phyloP scores from a whole-genome alignment of 495 filamentous ascomycete species.

The Talaromyces liani region DNA sequence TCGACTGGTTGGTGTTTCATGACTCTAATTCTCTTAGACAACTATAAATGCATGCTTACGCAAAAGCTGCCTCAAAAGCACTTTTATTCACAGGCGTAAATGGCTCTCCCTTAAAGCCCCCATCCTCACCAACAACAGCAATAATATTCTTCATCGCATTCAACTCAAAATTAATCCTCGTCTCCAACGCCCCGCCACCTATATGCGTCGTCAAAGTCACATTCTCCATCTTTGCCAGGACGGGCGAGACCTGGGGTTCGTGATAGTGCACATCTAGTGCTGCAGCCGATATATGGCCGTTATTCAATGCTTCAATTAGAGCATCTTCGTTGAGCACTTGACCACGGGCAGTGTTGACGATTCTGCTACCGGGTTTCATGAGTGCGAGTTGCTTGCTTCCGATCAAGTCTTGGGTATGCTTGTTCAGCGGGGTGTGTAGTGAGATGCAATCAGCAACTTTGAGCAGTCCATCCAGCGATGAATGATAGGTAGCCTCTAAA shows the following conservation, averaged over 20 bases:
- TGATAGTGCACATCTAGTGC: constrained; percentile 53
- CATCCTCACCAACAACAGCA: constrained; percentile 31
- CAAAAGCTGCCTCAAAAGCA: constrained; percentile 11
- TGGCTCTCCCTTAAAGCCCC: constrained; percentile 13
- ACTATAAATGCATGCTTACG: not conserved
- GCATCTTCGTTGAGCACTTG: constrained; percentile 59
- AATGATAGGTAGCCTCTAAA: not conserved
- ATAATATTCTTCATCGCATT: constrained; percentile 67
- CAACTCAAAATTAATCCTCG: constrained; percentile 64
- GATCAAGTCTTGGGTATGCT: constrained; percentile 32
- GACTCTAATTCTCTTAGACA: too few relatives aligned
- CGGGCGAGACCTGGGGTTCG: constrained; percentile 16
- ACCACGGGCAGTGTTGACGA: constrained; percentile 63
- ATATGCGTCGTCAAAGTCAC: constrained; percentile 64
- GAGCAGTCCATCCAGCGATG: constrained; percentile 36
- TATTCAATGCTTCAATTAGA: constrained; percentile 52
- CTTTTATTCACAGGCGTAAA: constrained; percentile 16
- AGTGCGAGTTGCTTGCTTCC: constrained; percentile 31
- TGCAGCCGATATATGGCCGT: constrained; percentile 38
- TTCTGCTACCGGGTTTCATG: constrained; percentile 46
- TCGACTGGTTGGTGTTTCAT: not conserved
- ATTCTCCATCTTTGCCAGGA: constrained; percentile 41
- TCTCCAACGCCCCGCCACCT: constrained; percentile 65
- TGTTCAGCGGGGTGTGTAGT: constrained; percentile 50
- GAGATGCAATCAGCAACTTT: constrained; percentile 50